A percentile compares a stretch with the other conserved stretches of the same genome.
Evolutionary conservation across 208 protist genomes (phyloP).

Genomic region (Wallacemonas rigidus): DNA sequence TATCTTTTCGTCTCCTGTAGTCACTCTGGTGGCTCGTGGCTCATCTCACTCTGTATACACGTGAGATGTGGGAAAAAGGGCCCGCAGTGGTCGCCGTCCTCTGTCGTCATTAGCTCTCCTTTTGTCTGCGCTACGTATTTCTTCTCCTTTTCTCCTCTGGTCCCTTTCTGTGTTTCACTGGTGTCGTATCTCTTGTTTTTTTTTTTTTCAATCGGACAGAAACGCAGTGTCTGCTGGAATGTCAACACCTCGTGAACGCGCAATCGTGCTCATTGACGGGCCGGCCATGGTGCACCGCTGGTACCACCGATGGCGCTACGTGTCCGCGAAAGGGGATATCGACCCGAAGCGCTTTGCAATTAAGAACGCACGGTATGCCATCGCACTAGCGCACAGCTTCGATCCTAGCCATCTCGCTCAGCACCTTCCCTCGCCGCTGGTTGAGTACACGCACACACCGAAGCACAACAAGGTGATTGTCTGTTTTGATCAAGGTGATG

Average conservation of each 20-base stretch:
- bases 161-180: no score
- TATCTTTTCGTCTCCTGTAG: no score
- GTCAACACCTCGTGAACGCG: constrained; percentile 51
- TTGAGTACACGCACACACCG: constrained; percentile 85
- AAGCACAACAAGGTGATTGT: constrained; percentile 89
- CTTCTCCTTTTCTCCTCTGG: no score
- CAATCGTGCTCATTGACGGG: constrained; percentile 86
- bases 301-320: constrained; percentile 89
- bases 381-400: constrained; percentile 87
- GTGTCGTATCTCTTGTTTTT: no score
- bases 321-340: constrained; percentile 40
- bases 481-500: constrained; percentile 91
- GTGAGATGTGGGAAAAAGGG: no score
- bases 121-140: no score
- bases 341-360: constrained; percentile 84
- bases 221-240: constrained; percentile 21
- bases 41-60: no score
- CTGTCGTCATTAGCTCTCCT: no score
- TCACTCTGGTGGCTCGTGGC: no score
- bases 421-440: constrained; percentile 84
- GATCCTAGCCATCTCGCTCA: constrained; percentile 81
- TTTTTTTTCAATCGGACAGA: constrained; percentile 11
- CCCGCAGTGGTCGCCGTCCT: no score
- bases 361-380: constrained; percentile 73
- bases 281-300: constrained; percentile 86